Conservation (phyloP, 2,329 filamentous ascomycete genomes). For the Clarireedia sp. region DNA sequence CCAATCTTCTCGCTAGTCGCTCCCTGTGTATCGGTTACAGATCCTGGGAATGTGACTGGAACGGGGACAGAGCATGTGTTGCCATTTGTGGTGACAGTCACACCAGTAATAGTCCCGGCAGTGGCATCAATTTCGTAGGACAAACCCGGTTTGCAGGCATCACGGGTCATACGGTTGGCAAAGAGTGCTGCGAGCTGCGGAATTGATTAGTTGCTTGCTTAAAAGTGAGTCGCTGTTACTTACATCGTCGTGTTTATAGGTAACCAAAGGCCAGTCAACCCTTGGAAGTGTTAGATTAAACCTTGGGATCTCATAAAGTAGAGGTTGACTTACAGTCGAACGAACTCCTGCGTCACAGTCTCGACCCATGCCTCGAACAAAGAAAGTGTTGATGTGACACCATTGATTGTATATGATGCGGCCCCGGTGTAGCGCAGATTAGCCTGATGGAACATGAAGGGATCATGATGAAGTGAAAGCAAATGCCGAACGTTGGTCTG, state of each 20-base stretch:
- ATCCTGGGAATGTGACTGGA: conserved; percentile 31
- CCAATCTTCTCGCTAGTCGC: conserved; percentile 39
- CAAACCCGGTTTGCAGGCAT: conserved; percentile 18
- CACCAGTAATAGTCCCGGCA: conserved; percentile 17
- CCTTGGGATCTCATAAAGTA: neutral
- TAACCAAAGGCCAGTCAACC: conserved; percentile 43
- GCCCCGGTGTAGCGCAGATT: conserved; percentile 8
- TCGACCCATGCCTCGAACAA: conserved; percentile 9
- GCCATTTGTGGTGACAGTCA: conserved; percentile 35
- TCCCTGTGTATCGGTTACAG: conserved; percentile 16
- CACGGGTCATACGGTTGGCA: conserved; percentile 35
- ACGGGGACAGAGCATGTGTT: conserved; percentile 19
- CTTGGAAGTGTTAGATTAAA: neutral
- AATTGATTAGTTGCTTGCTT: conserved; percentile 6
- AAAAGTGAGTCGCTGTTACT: conserved; percentile 22
- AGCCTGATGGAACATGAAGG: conserved; percentile 44
- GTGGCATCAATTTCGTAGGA: conserved; percentile 12
- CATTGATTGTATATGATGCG: conserved; percentile 9
- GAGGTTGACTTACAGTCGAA: conserved; percentile 8
- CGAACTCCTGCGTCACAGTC: conserved; percentile 8
- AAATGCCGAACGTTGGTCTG: conserved; percentile 47
- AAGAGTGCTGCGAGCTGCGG: conserved; percentile 30
- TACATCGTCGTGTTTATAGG: conserved; percentile 48
- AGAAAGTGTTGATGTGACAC: conserved; percentile 4
- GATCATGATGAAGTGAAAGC: conserved; percentile 37